Evolutionary conservation across 192 early-diverging fungal species (phyloP), one percentile per base, ranked within the genome.

Genomic region (Paraglomus brasilianum): DNA sequence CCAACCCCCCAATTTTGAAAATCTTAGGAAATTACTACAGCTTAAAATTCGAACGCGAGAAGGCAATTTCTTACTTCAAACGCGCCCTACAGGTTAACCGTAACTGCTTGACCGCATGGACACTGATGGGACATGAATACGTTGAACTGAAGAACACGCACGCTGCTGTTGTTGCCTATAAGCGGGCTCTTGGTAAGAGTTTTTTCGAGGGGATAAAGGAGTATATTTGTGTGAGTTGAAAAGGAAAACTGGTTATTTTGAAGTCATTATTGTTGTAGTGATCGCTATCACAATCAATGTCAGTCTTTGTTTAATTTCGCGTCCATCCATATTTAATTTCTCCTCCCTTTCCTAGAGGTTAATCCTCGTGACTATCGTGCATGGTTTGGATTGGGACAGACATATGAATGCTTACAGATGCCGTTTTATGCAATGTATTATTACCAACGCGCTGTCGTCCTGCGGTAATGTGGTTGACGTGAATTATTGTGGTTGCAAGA

Each of bases 81-180:
- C 80, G 88, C 7, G 95, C 95, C 0, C 70, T 96, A 11, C 82
- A 91, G 76, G 81, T 99, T 55, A 85, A 95, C 71, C 79, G 83
- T 13, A 81, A 81, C 58, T 93, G 92, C 68, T 73, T 86, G 22
- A 77, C 87, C 4, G 92, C 93, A 1, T 96, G 95, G 92, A 95
- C 93, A 1, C 80, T 99, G 63, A 82, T 98, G 82, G 97, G 95
- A 1, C 95, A 98, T 71, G 93, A 96, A 75, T 97, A 93, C 68
- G 78, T 98, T 40, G 95, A 98, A 73, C 67, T 95, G 70, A 95
- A 95, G 63, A 95, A 95, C 69, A 86, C 89, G 0, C 81, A 91
- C 36, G 93, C 92, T 5, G 97, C 95, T 0, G 84, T 96, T 5
- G 92, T 96, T 73, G 89, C 92, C 7, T 97, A 97, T 70, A 81